Evolutionary conservation across 83 land plant genomes (phyloP), one percentile per base, ranked within the genome.

Genomic region (Thuja plicata): DNA sequence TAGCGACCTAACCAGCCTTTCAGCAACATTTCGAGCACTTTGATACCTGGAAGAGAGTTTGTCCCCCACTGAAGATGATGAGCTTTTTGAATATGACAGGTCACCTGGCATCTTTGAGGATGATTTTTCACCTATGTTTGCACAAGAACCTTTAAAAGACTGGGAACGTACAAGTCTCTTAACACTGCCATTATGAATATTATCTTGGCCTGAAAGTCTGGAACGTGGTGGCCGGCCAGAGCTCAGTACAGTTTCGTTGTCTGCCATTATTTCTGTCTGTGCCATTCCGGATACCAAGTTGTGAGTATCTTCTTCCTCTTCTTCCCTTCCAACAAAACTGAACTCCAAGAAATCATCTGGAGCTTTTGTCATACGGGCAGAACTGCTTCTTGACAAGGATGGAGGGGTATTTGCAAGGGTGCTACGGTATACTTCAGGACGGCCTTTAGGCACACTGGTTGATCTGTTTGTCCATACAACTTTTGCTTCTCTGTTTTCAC

Each of bases 21-120:
- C 86, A 84, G 57, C 86, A 84, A 84, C 86, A 84, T 84, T 84
- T 48, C 86, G 35, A 84, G 86, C 86, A 48, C 34, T 84, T 84
- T 84, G 86, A 84, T 46, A 84, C 34, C 86, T 84, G 57, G 86
- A 84, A n/a, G 86, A 84, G 37, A 84, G 55, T 45, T 48, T 84
- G 19, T 84, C 86, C 50, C 55, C 45, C 50, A n/a, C 86, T n/a
- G 57, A 84, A 16, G 57, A 84, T 12, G 55, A 45, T 48, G 86
- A 84, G 54, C 37, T 46, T 48, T 48, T 84, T 84, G 55, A 13
- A 84, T n/a, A 48, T 0, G 86, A 84, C 79, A 34, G 1, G n/a
- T 84, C 86, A 84, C 57, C 27, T 48, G 6, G n/a, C 57, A 48
- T 30, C 86, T 84, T 45, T 32, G 32, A 32, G 34, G 37, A 84